Evolutionary conservation across 2,329 filamentous ascomycete genomes (phyloP), one percentile per base, ranked within the genome.

Genomic region (Lasiodiplodia gonubiensis): DNA sequence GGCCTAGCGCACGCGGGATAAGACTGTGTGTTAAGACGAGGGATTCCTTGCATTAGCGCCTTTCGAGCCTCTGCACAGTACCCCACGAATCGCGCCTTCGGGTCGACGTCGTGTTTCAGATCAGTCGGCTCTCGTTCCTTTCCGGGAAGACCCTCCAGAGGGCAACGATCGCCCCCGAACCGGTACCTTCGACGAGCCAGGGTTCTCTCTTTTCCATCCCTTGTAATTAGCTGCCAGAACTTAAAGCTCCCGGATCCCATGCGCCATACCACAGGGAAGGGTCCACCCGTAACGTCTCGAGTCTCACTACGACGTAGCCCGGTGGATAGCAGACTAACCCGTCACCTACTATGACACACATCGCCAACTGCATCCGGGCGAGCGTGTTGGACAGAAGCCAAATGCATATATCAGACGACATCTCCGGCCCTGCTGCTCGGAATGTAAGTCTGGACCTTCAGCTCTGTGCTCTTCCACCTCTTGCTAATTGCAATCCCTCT

Each of bases 301-400:
- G 65, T 67, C 54, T 60, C 65, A 67, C 55, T 55, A 49, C 64
- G 53, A 66, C 53, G 64, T 30, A 61, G 46, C 65, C 55, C 23
- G 49, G 48, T 57, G 55, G 27, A 67, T 61, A 61, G 46, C 57
- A 48, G 35, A 35, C 54, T n/a, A 23, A 21, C 35, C 48, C 35
- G 18, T n/a, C 75, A 68, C 54, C 72, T 64, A 71, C 74, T 75
- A 80, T 80, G 78, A 76, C 77, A 78, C 78, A 80, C 75, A 80
- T 80, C 72, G 77, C 79, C 74, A 79, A 78, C 76, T 80, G 78
- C 76, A 78, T 80, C 71, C 76, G 78, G 65, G 74, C 71, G 52
- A 67, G 66, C 66, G 66, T 57, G 73, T 73, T 64, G 72, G 73
- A 71, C 72, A 74, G 66, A 75, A 71, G 68, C 71, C 73, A 63